Evolutionary conservation across 2,329 filamentous ascomycete genomes (phyloP).

Genomic region (Seiridium unicorne): DNA sequence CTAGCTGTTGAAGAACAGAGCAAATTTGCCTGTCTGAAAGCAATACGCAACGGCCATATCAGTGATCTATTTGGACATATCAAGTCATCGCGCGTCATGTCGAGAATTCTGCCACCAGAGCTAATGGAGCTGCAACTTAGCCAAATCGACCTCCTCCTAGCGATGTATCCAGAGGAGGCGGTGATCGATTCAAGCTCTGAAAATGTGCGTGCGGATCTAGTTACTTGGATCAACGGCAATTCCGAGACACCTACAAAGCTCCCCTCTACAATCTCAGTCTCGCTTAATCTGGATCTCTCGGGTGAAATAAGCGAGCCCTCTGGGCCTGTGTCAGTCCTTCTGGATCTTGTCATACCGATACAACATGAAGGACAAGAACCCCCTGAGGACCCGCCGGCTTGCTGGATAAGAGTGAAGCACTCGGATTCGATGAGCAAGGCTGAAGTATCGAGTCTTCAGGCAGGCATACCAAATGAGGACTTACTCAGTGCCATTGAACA

Average conservation of each 20-base stretch:
- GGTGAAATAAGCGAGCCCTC: conserved; percentile 7
- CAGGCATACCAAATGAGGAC: conserved; percentile 41
- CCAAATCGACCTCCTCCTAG: conserved; percentile 48
- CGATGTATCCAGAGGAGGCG: conserved; percentile 47
- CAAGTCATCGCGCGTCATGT: neutral
- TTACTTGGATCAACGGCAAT: neutral
- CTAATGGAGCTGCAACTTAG: conserved; percentile 46
- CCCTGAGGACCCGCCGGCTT: conserved; percentile 34
- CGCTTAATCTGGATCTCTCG: conserved; percentile 24
- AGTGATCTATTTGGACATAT: neutral
- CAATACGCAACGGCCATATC: no score
- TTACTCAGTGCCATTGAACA: conserved; percentile 43
- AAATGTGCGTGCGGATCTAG: neutral
- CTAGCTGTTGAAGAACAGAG: no score
- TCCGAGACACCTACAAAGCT: neutral
- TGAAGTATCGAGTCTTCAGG: conserved; percentile 35
- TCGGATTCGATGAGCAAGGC: conserved; percentile 52
- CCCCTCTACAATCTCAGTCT: conserved; percentile 10
- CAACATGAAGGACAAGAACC: conserved; percentile 10
- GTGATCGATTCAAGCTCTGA: conserved; percentile 24
- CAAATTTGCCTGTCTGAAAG: no score
- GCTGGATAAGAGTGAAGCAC: conserved; percentile 43
- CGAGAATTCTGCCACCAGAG: conserved; percentile 33
- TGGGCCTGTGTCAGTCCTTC: conserved; percentile 20
- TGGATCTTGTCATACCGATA: conserved; percentile 35